A percentile compares a stretch with the other conserved stretches of the same genome.
These are phyloP conservation scores for Endocalyx cinctus DNA, from an alignment of 2,329 filamentous ascomycete genomes.

Conservation along the genomic window DNA sequence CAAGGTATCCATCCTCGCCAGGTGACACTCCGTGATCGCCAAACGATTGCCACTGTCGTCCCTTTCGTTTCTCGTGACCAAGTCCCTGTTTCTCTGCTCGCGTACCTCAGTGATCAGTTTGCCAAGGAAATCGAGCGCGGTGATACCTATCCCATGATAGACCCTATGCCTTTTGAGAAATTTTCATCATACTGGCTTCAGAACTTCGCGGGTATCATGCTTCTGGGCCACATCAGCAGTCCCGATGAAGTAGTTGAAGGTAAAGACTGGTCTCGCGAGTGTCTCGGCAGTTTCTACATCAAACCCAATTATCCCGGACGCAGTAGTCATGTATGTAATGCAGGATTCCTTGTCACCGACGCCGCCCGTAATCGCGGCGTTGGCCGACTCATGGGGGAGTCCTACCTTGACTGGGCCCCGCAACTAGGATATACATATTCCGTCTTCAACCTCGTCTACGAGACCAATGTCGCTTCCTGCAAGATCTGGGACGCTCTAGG, in stretches of 20 bases:
- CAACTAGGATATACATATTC: conserved; percentile 85
- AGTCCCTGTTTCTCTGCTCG: conserved; percentile 69
- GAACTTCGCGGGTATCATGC: conserved; percentile 84
- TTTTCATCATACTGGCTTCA: conserved; percentile 88
- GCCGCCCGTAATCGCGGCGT: conserved; percentile 69
- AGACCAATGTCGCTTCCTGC: conserved; percentile 86
- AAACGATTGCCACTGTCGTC: conserved; percentile 77
- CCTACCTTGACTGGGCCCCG: conserved; percentile 73
- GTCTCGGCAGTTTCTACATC: conserved; percentile 88
- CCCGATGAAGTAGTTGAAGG: conserved; percentile 54
- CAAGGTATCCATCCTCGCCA: conserved; percentile 66
- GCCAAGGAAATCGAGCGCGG: conserved; percentile 89
- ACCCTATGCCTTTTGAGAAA: conserved; percentile 65
- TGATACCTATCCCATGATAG: conserved; percentile 86
- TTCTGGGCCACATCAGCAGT: conserved; percentile 68
- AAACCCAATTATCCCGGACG: conserved; percentile 90
- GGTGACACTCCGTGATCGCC: conserved; percentile 77
- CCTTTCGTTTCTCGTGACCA: conserved; percentile 74
- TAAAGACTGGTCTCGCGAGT: conserved; percentile 74
- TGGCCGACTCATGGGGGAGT: conserved; percentile 70
- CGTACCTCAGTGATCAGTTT: conserved; percentile 76
- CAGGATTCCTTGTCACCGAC: conserved; percentile 70
- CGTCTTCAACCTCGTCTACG: conserved; percentile 91
- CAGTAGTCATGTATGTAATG: conserved; percentile 89
- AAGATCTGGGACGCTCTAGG: conserved; percentile 89